phyloP scores from a whole-genome alignment of 192 early-diverging fungal genomes.

The Backusella mclennaniae region DNA sequence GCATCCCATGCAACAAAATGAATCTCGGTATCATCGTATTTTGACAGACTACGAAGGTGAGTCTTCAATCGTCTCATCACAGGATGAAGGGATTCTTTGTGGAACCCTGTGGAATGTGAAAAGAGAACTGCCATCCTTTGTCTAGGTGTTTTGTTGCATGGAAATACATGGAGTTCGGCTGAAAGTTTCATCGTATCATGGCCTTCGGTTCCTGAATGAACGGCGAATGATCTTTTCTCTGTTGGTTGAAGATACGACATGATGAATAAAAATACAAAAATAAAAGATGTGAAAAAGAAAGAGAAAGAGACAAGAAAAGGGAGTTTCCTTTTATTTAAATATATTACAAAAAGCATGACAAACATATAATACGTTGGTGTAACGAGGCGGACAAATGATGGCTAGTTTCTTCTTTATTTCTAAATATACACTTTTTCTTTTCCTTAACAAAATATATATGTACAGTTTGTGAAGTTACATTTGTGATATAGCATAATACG shows the following conservation, averaged over 20 bases:
- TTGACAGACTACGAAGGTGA: constrained; percentile 5
- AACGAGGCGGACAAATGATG: not conserved
- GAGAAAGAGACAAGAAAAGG: not conserved
- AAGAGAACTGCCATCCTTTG: constrained; percentile 40
- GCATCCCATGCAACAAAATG: constrained; percentile 53
- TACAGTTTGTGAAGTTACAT: too few relatives aligned
- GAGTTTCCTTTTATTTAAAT: not conserved
- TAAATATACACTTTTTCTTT: too few relatives aligned
- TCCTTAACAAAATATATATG: too few relatives aligned
- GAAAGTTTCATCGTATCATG: constrained; percentile 13
- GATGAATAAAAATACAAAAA: not conserved
- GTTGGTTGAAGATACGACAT: not conserved
- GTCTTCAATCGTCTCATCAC: constrained; percentile 37
- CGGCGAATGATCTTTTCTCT: constrained; percentile 6
- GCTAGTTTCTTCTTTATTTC: not conserved
- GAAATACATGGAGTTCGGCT: constrained; percentile 22
- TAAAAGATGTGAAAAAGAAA: not conserved
- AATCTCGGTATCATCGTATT: constrained; percentile 14
- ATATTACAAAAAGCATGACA: not conserved
- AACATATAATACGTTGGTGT: not conserved
- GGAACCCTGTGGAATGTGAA: constrained; percentile 58
- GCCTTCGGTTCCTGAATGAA: constrained; percentile 4
- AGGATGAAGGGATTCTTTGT: constrained; percentile 59
- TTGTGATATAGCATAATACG: too few relatives aligned
- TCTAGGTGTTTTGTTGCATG: not conserved